phyloP scores from a whole-genome alignment of 2,329 filamentous ascomycete species.

The Parascedosporium putredinis region DNA sequence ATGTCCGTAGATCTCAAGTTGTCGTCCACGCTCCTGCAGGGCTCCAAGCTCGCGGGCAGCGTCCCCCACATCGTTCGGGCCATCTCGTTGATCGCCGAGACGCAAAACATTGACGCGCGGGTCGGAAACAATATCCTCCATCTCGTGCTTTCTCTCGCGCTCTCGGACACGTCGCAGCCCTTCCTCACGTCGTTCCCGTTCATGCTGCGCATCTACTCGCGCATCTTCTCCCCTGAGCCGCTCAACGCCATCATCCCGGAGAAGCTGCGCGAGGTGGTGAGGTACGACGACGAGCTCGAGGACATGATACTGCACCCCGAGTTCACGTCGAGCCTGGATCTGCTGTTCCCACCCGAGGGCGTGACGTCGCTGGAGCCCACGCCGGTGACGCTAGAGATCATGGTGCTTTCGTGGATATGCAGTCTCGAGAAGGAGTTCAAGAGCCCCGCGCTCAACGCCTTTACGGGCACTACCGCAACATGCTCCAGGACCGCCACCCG shows the following conservation, averaged over 20 bases:
- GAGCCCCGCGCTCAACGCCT: slow-evolving; percentile 25
- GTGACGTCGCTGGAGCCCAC: slow-evolving; percentile 18
- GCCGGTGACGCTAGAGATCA: slow-evolving; percentile 30
- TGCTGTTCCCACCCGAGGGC: not conserved
- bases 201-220: slow-evolving; percentile 39
- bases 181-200: slow-evolving; percentile 29
- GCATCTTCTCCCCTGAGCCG: slow-evolving; percentile 34
- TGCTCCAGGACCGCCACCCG: slow-evolving; percentile 27
- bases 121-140: slow-evolving; percentile 34
- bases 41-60: slow-evolving; percentile 51
- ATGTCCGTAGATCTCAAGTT: slow-evolving; percentile 56
- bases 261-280: slow-evolving; percentile 10
- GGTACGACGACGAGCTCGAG: slow-evolving; percentile 8
- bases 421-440: slow-evolving; percentile 25
- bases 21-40: slow-evolving; percentile 59
- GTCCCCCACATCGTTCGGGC: slow-evolving; percentile 32
- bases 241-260: slow-evolving; percentile 27
- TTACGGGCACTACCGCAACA: slow-evolving; percentile 34
- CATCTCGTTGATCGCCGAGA: slow-evolving; percentile 6
- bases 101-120: slow-evolving; percentile 13
- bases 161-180: slow-evolving; percentile 27
- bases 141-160: slow-evolving; percentile 33
- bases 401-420: slow-evolving; percentile 36
- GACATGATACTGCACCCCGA: slow-evolving; percentile 10
- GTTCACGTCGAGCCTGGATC: slow-evolving; percentile 4